Conservation (phyloP, 352 stramenopile species). For the Elongisporangium anandrum region DNA sequence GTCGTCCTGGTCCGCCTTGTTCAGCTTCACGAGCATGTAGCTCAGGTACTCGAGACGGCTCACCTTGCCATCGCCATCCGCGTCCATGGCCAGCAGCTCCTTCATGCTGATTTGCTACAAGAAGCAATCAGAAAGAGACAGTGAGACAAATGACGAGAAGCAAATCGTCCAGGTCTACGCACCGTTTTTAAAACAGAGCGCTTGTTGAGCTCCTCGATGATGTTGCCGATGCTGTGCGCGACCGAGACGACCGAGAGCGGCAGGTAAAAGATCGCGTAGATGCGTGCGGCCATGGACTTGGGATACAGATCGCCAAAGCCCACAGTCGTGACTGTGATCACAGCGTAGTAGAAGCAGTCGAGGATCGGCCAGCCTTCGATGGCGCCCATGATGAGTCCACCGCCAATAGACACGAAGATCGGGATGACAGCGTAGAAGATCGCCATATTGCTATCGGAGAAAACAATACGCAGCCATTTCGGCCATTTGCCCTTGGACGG, state of each 20-base stretch:
- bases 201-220: too few relatives aligned
- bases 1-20: constrained; percentile 60
- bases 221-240: constrained; percentile 55
- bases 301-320: constrained; percentile 82
- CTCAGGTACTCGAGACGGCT: constrained; percentile 61
- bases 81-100: constrained; percentile 63
- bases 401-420: constrained; percentile 45
- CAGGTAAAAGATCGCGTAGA: constrained; percentile 87
- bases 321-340: constrained; percentile 89
- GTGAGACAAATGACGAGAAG: too few relatives aligned
- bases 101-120: constrained; percentile 61
- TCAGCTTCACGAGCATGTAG: constrained; percentile 77
- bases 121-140: too few relatives aligned
- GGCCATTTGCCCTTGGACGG: constrained; percentile 12
- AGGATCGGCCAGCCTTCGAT: constrained; percentile 65
- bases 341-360: constrained; percentile 90
- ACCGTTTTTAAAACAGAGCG: too few relatives aligned
- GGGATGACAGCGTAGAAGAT: constrained; percentile 36
- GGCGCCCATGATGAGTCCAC: constrained; percentile 41
- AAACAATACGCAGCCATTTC: constrained; percentile 31
- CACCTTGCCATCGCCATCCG: constrained; percentile 61
- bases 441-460: constrained; percentile 50
- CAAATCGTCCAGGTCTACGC: too few relatives aligned
- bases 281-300: constrained; percentile 39
- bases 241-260: constrained; percentile 62